phyloP scores from a whole-genome alignment of 768 basidiomycete genomes.

The Lyophyllum shimeji region DNA sequence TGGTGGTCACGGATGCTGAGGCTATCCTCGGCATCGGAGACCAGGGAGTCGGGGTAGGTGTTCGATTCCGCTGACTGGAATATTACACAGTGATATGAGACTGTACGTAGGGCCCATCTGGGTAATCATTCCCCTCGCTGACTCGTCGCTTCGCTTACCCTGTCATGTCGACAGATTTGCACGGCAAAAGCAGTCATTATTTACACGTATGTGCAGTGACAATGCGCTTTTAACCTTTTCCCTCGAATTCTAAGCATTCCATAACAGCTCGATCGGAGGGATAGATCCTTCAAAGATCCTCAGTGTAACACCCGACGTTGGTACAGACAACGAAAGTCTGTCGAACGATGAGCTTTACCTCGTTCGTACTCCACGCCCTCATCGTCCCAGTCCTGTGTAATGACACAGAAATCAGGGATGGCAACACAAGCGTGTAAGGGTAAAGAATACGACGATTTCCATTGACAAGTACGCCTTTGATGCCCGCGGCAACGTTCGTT shows the following conservation, averaged over 20 bases:
- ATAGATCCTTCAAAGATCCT: slow-evolving; percentile 61
- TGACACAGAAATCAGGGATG: slow-evolving; percentile 54
- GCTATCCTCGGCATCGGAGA: slow-evolving; percentile 76
- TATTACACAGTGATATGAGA: too few species aligned
- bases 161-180: slow-evolving; percentile 50
- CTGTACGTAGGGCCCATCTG: slow-evolving; percentile 43
- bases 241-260: not conserved
- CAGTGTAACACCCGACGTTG: slow-evolving; percentile 69
- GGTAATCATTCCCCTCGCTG: slow-evolving; percentile 30
- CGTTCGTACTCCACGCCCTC: slow-evolving; percentile 36
- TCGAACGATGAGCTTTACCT: slow-evolving; percentile 67
- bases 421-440: slow-evolving; percentile 69
- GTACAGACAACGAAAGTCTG: slow-evolving; percentile 68
- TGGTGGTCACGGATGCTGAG: slow-evolving; percentile 84
- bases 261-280: slow-evolving; percentile 57
- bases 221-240: not conserved
- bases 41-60: slow-evolving; percentile 63
- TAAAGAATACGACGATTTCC: slow-evolving; percentile 72
- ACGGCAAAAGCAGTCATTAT: slow-evolving; percentile 79
- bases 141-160: not conserved
- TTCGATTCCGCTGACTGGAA: not conserved
- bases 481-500: not conserved
- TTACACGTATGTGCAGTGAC: slow-evolving; percentile 48
- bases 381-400: not conserved
- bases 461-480: slow-evolving; percentile 56